Conservation (phyloP, 2,329 filamentous ascomycete species). For the Claviceps monticola region DNA sequence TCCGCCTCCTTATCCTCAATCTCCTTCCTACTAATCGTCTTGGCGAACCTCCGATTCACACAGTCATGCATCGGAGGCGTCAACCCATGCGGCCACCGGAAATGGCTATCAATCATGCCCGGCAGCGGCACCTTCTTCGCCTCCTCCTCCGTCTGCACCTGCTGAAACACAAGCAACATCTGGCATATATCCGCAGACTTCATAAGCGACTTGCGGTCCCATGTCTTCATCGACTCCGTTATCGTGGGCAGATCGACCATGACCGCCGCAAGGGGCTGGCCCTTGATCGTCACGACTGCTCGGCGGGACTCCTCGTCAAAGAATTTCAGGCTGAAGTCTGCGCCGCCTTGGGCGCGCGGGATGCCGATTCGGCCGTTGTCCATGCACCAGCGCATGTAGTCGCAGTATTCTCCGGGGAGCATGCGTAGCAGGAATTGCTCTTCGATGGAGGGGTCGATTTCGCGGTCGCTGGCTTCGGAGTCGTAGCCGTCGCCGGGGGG, state of each 20-base stretch:
- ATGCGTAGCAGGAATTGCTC: conserved; percentile 84
- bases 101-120: conserved; percentile 50
- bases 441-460: conserved; percentile 77
- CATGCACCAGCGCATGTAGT: conserved; percentile 66
- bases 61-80: conserved; percentile 83
- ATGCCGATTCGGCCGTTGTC: conserved; percentile 64
- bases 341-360: conserved; percentile 47
- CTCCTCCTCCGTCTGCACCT: conserved; percentile 51
- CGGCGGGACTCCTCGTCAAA: conserved; percentile 60
- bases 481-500: conserved; percentile 85
- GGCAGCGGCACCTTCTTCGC: conserved; percentile 56
- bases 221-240: conserved; percentile 84
- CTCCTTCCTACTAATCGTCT: conserved; percentile 67
- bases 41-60: conserved; percentile 68
- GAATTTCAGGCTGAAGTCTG: conserved; percentile 70
- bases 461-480: conserved; percentile 84
- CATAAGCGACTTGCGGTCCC: conserved; percentile 77
- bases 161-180: conserved; percentile 69
- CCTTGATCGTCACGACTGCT: conserved; percentile 57
- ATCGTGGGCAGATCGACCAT: conserved; percentile 78
- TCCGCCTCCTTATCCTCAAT: conserved; percentile 75
- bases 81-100: conserved; percentile 72
- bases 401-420: conserved; percentile 70
- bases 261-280: conserved; percentile 59
- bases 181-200: conserved; percentile 82